These are phyloP conservation scores for Verruconis gallopava DNA, from an alignment of 2,329 filamentous ascomycete species.

Conservation along the genomic window DNA sequence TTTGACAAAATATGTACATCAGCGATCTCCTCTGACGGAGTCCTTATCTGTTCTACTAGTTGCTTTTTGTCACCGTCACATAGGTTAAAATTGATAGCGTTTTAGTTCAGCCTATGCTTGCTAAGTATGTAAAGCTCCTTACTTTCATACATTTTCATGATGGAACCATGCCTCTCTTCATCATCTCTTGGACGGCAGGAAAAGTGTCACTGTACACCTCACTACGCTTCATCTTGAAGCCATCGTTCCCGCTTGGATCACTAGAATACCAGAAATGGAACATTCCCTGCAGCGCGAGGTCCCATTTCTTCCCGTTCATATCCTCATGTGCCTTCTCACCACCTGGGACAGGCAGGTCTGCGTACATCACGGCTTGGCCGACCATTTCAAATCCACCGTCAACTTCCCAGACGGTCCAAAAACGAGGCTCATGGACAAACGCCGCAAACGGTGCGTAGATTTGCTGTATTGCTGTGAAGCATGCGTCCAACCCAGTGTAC, in stretches of 20 bases:
- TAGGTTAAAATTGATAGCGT: not conserved
- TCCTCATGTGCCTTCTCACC: not conserved
- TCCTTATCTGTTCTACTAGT: not conserved
- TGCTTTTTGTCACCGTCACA: no score
- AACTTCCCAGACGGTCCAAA: not conserved
- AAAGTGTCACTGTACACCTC: not conserved
- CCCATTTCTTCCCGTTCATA: not conserved
- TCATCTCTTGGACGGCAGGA: not conserved
- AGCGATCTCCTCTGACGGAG: not conserved
- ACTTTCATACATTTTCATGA: no score
- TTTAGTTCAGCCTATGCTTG: not conserved
- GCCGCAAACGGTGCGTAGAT: not conserved
- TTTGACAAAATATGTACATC: not conserved
- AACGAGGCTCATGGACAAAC: not conserved
- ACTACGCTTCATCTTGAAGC: not conserved
- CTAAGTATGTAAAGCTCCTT: no score
- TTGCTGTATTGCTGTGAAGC: not conserved
- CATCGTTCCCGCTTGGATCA: not conserved
- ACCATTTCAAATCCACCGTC: not conserved
- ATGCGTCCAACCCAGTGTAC: not conserved
- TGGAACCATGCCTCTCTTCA: not conserved
- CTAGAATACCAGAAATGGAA: not conserved
- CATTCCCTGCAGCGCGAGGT: not conserved
- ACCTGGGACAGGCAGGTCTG: not conserved
- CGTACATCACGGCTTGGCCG: not conserved